These are phyloP conservation scores for Drechslerella dactyloides DNA, from an alignment of 2,329 filamentous ascomycete species.

Conservation along the genomic window DNA sequence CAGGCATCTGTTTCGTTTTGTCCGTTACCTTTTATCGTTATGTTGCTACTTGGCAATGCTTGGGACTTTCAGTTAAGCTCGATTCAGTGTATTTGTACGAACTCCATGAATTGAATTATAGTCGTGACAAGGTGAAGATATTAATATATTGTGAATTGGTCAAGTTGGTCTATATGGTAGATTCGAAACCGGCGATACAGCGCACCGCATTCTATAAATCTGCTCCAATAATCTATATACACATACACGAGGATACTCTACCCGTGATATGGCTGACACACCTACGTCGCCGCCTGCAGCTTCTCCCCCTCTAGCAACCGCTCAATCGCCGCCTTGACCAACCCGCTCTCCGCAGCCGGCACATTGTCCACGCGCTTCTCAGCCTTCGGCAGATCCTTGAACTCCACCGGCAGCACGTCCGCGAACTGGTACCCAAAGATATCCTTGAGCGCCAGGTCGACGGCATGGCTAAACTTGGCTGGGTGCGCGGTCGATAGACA, in stretches of 20 bases:
- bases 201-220: too few species aligned
- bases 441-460: slow-evolving; percentile 76
- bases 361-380: slow-evolving; percentile 77
- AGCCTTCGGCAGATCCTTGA: slow-evolving; percentile 76
- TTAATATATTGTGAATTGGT: too few species aligned
- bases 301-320: slow-evolving; percentile 34
- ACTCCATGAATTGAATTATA: too few species aligned
- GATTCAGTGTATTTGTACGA: too few species aligned
- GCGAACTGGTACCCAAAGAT: slow-evolving; percentile 77
- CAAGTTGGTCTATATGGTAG: too few species aligned
- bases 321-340: slow-evolving; percentile 42
- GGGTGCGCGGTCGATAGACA: slow-evolving; percentile 92
- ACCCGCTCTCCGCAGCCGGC: slow-evolving; percentile 60
- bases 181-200: too few species aligned
- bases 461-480: slow-evolving; percentile 88
- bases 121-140: too few species aligned
- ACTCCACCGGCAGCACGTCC: slow-evolving; percentile 77
- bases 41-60: too few species aligned
- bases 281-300: not conserved
- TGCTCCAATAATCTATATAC: too few species aligned
- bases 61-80: too few species aligned
- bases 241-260: too few species aligned
- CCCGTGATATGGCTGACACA: too few species aligned
- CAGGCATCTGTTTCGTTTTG: not conserved
- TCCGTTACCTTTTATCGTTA: not conserved